Conservation (phyloP, 495 filamentous ascomycete genomes). For the Daldinia grandis region DNA sequence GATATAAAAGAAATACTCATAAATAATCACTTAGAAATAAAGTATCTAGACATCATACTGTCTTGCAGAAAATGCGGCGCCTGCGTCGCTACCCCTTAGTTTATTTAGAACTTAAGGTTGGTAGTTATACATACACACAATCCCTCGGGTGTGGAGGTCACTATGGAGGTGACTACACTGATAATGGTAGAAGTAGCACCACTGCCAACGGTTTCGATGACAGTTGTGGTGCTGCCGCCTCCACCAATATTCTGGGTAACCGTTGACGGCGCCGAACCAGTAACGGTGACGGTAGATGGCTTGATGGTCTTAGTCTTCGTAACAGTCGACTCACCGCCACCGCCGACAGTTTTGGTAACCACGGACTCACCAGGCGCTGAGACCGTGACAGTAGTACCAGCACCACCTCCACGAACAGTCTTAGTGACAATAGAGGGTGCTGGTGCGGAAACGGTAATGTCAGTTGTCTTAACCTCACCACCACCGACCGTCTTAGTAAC, state of each 20-base stretch:
- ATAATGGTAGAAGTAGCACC: slow-evolving; percentile 26
- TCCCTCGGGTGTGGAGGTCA: slow-evolving; percentile 22
- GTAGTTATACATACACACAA: slow-evolving; percentile 28
- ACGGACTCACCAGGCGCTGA: slow-evolving; percentile 1
- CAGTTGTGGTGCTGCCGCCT: slow-evolving; percentile 11
- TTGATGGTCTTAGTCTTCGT: slow-evolving; percentile 19
- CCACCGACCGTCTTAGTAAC: slow-evolving; percentile 6
- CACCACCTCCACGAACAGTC: slow-evolving; percentile 7
- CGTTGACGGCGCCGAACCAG: neutral
- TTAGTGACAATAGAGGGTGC: slow-evolving; percentile 9
- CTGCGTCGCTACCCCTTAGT: neutral
- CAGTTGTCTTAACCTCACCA: neutral
- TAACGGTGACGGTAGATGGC: slow-evolving; percentile 12
- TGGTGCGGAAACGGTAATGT: neutral
- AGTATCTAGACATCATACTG: slow-evolving; percentile 1
- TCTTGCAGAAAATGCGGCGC: slow-evolving; percentile 8
- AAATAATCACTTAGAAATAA: neutral
- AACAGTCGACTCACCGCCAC: slow-evolving; percentile 3
- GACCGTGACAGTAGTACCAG: neutral
- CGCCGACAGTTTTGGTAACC: slow-evolving; percentile 11
- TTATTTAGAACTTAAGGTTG: neutral
- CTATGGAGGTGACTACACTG: slow-evolving; percentile 30
- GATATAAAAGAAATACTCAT: neutral
- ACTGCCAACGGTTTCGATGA: slow-evolving; percentile 17
- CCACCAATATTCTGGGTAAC: slow-evolving; percentile 28